Conservation (phyloP, 768 basidiomycete genomes). For the Suillus clintonianus region DNA sequence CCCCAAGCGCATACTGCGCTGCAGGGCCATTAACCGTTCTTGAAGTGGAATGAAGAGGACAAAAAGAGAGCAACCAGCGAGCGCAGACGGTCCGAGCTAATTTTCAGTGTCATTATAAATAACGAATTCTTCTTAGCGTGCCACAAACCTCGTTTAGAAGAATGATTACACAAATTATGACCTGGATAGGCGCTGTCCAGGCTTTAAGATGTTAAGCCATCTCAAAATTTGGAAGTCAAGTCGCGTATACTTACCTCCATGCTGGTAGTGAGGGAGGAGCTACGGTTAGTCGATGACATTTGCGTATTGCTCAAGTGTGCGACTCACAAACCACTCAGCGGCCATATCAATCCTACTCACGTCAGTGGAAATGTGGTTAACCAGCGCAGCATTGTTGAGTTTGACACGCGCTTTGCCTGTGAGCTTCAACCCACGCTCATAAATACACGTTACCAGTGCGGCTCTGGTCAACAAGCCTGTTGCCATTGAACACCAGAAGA, state of each 20-base stretch:
- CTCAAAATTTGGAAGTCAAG: background rate
- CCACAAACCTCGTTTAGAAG: constrained; percentile 53
- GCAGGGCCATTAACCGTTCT: constrained; percentile 60
- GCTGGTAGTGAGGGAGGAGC: constrained; percentile 25
- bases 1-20: constrained; percentile 51
- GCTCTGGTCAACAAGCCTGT: constrained; percentile 66
- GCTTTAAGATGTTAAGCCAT: constrained; percentile 28
- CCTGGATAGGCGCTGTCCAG: constrained; percentile 74
- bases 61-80: constrained; percentile 71
- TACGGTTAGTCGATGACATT: background rate
- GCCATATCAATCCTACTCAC: constrained; percentile 61
- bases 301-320: background rate
- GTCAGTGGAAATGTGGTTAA: constrained; percentile 68
- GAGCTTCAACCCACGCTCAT: constrained; percentile 65
- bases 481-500: constrained; percentile 71
- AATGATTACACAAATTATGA: constrained; percentile 57
- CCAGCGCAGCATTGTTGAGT: constrained; percentile 59
- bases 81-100: constrained; percentile 67
- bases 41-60: constrained; percentile 62
- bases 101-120: background rate
- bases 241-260: constrained; percentile 35
- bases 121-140: background rate
- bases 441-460: constrained; percentile 70
- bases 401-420: constrained; percentile 67
- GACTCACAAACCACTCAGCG: constrained; percentile 73